A percentile compares a stretch with the other conserved stretches of the same genome.
Conservation (phyloP, 2,329 filamentous ascomycete species). For the Dactylellina leptospora region DNA sequence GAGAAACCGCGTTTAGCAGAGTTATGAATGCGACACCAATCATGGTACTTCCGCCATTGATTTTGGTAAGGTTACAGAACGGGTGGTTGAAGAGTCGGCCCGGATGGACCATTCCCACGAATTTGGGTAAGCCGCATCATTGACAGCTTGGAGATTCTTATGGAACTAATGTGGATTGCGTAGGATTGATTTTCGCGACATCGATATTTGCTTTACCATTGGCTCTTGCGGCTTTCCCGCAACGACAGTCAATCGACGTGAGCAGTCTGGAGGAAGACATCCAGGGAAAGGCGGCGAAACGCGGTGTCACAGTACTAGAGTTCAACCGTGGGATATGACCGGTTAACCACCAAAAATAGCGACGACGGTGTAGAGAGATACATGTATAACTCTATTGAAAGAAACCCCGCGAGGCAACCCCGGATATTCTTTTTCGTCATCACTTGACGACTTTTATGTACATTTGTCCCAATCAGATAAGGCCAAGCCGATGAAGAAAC, state of each 20-base stretch:
- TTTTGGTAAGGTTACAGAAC: slow-evolving; percentile 84
- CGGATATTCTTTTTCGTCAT: not conserved
- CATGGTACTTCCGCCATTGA: slow-evolving; percentile 91
- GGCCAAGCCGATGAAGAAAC: not conserved
- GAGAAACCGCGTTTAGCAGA: slow-evolving; percentile 88
- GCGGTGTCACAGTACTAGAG: slow-evolving; percentile 77
- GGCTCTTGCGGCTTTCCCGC: slow-evolving; percentile 89
- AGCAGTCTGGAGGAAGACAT: slow-evolving; percentile 85
- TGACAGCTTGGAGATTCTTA: not conserved
- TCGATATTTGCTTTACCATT: slow-evolving; percentile 88
- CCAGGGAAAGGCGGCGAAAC: slow-evolving; percentile 77
- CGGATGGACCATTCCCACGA: slow-evolving; percentile 79
- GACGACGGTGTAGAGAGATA: not conserved
- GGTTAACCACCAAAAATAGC: not conserved
- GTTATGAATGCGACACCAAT: slow-evolving; percentile 95
- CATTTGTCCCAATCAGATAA: not conserved
- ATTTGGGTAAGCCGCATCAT: slow-evolving; percentile 68
- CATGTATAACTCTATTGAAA: not conserved
- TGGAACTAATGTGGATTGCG: not conserved
- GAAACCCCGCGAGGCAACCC: too few species aligned
- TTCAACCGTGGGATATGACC: slow-evolving; percentile 93
- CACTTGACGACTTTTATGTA: not conserved
- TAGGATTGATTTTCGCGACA: slow-evolving; percentile 79
- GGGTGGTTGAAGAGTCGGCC: slow-evolving; percentile 83
- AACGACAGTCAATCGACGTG: slow-evolving; percentile 82